Percentiles rank a stretch among this genome's conserved stretches.
These are phyloP conservation scores for Trichoderma atrobrunneum DNA, from an alignment of 2,329 filamentous ascomycete genomes.

Conservation along the genomic window DNA sequence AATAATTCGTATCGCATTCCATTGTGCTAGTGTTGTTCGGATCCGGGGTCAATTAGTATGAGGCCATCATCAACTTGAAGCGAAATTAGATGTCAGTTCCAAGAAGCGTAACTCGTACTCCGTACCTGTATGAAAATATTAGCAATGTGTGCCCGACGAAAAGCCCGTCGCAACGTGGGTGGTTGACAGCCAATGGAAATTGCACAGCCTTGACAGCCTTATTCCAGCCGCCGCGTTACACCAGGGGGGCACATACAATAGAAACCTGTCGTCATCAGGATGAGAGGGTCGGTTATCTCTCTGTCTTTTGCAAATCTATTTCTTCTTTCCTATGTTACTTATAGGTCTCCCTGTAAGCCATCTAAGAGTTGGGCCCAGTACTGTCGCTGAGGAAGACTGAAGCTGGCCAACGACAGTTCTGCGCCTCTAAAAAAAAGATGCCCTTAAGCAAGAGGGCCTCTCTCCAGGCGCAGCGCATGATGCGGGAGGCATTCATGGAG, in stretches of 20 bases:
- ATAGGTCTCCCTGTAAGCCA: background rate
- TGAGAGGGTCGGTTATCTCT: no score
- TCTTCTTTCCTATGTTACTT: no score
- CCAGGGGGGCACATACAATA: no score
- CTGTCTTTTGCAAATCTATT: no score
- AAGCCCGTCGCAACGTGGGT: background rate
- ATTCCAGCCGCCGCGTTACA: no score
- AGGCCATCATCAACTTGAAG: background rate
- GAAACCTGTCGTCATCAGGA: background rate
- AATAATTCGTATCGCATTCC: background rate
- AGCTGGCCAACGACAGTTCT: background rate
- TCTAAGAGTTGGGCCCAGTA: background rate
- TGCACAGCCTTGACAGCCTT: background rate
- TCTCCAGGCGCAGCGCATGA: background rate
- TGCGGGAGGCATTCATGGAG: constrained; percentile 1
- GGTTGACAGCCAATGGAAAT: background rate
- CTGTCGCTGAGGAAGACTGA: background rate
- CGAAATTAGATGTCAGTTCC: background rate
- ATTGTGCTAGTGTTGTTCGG: background rate
- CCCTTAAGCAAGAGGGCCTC: background rate
- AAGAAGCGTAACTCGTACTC: background rate
- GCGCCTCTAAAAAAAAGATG: background rate
- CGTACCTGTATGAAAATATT: background rate
- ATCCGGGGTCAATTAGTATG: background rate
- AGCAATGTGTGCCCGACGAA: background rate